phyloP scores from a whole-genome alignment of 768 basidiomycete species.

The Tubosaeta brunneosetosa region DNA sequence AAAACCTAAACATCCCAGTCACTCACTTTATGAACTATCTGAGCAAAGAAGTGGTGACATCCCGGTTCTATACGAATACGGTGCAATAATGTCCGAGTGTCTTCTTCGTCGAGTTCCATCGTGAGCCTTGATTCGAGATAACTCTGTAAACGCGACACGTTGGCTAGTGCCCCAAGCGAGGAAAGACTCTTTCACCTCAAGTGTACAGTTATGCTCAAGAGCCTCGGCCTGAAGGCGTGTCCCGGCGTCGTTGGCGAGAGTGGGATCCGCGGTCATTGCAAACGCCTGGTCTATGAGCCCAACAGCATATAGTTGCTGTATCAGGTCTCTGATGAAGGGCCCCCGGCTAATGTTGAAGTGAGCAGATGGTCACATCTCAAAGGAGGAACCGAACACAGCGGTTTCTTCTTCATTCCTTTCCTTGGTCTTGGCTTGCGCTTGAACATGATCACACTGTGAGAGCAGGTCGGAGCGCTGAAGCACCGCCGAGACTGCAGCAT shows the following conservation, averaged over 20 bases:
- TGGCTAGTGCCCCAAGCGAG: not conserved
- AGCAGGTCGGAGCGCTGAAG: slow-evolving; percentile 53
- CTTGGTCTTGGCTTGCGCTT: slow-evolving; percentile 30
- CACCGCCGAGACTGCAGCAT: slow-evolving; percentile 45
- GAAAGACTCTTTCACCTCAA: slow-evolving; percentile 42
- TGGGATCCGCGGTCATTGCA: slow-evolving; percentile 48
- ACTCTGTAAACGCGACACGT: slow-evolving; percentile 11
- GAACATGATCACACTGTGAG: slow-evolving; percentile 46
- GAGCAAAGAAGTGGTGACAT: slow-evolving; percentile 55
- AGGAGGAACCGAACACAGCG: slow-evolving; percentile 9
- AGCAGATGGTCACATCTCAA: slow-evolving; percentile 1
- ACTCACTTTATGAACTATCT: slow-evolving; percentile 53
- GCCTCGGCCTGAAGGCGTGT: slow-evolving; percentile 55
- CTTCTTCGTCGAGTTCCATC: slow-evolving; percentile 42
- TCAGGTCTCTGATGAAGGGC: slow-evolving; percentile 26
- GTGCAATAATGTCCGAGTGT: slow-evolving; percentile 31
- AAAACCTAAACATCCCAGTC: not conserved
- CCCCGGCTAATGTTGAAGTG: slow-evolving; percentile 16
- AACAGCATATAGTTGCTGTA: slow-evolving; percentile 50
- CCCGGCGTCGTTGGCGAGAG: slow-evolving; percentile 43
- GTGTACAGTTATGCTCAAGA: slow-evolving; percentile 52
- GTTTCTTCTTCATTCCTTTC: slow-evolving; percentile 23
- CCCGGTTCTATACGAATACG: slow-evolving; percentile 52
- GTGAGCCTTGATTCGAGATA: slow-evolving; percentile 58
- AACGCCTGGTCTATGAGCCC: slow-evolving; percentile 54